Conservation (phyloP, 1,139 yeast species). For the Blastobotrys petasosporus region DNA sequence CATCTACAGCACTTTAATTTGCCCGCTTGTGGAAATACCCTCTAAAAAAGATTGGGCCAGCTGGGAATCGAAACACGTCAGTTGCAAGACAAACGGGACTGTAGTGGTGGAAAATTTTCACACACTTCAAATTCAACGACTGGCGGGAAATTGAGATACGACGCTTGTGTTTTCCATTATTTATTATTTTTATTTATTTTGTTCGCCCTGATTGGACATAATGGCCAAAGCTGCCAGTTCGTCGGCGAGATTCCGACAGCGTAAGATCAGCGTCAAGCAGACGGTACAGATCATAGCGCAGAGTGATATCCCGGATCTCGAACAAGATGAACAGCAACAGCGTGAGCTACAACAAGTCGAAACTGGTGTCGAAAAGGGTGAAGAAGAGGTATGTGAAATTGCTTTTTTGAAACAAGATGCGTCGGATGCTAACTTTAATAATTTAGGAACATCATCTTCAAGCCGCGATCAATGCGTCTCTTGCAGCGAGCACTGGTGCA, state of each 20-base stretch:
- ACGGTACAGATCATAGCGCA: conserved; percentile 75
- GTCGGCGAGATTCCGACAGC: conserved; percentile 72
- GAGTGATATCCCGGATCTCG: conserved; percentile 72
- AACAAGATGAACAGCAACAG: conserved; percentile 55
- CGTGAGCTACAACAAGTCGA: conserved; percentile 86
- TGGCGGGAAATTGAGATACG: background rate
- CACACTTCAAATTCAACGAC: background rate
- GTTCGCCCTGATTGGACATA: background rate
- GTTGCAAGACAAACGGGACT: background rate
- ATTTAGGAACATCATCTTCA: conserved; percentile 77
- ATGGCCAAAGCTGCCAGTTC: conserved; percentile 16
- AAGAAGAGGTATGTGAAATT: conserved; percentile 54
- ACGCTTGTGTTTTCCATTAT: background rate
- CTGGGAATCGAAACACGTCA: too few relatives aligned
- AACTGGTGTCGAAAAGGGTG: conserved; percentile 97
- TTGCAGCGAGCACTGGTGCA: conserved; percentile 51
- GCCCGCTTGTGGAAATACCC: too few relatives aligned
- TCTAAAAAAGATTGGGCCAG: too few relatives aligned
- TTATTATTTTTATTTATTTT: conserved; percentile 2
- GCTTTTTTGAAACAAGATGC: background rate
- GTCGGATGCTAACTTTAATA: background rate
- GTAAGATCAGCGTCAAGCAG: conserved; percentile 87
- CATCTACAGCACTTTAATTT: too few relatives aligned
- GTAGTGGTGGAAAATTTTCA: background rate
- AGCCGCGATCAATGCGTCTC: conserved; percentile 77